These are phyloP conservation scores for Conoideocrella luteorostrata DNA, from an alignment of 2,329 filamentous ascomycete genomes.

Conservation along the genomic window DNA sequence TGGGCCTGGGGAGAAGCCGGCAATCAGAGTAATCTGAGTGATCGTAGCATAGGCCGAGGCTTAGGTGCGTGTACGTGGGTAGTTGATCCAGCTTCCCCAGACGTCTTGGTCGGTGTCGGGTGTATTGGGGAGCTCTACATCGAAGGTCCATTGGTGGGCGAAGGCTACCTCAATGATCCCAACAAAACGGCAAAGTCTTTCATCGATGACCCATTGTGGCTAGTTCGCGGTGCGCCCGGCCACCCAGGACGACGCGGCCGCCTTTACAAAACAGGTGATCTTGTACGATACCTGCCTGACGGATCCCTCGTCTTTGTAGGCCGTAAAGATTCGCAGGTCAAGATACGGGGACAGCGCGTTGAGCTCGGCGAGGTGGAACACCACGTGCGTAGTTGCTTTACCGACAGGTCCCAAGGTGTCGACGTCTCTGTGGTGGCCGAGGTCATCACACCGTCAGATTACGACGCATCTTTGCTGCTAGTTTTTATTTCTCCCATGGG, in stretches of 20 bases:
- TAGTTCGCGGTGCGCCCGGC: slow-evolving; percentile 16
- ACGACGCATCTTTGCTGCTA: too few relatives aligned
- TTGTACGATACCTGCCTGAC: slow-evolving; percentile 20
- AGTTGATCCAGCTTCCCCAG: too few relatives aligned
- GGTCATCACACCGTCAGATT: slow-evolving; percentile 3
- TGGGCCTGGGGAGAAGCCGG: too few relatives aligned
- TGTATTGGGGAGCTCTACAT: slow-evolving; percentile 30
- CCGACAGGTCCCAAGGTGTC: slow-evolving; percentile 51
- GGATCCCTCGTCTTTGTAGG: slow-evolving; percentile 21
- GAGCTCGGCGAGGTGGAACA: slow-evolving; percentile 31
- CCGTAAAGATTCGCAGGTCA: slow-evolving; percentile 43
- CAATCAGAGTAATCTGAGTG: too few relatives aligned
- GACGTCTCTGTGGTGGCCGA: slow-evolving; percentile 11
- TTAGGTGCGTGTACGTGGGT: too few relatives aligned
- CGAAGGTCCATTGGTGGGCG: slow-evolving; percentile 37
- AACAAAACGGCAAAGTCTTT: slow-evolving; percentile 28
- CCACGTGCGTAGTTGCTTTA: slow-evolving; percentile 2
- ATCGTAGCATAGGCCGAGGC: too few relatives aligned
- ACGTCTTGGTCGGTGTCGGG: too few relatives aligned
- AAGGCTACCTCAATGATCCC: slow-evolving; percentile 46
- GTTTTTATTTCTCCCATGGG: too few relatives aligned
- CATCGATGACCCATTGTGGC: slow-evolving; percentile 36
- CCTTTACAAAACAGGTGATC: slow-evolving; percentile 31
- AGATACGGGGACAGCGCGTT: slow-evolving; percentile 43
- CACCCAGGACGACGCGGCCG: slow-evolving; percentile 22